Conservation (phyloP, 305 asterid genomes). For the Nicotiana rustica region DNA sequence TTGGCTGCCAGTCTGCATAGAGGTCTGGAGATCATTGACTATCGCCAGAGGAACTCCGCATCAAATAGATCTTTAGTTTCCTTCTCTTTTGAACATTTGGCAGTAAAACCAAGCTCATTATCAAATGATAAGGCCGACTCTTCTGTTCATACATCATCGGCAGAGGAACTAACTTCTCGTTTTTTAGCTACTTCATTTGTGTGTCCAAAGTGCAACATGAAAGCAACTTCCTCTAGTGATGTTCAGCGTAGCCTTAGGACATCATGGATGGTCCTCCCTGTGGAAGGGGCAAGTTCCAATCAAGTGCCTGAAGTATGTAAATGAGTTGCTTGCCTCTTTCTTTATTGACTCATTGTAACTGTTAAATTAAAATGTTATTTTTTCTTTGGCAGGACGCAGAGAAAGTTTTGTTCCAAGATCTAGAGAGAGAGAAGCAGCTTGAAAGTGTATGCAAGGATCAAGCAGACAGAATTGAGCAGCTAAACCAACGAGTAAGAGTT, state of each 20-base stretch:
- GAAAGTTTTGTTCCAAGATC: constrained; percentile 49
- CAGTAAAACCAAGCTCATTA: constrained; percentile 60
- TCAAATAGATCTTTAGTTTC: constrained; percentile 80
- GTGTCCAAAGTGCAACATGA: constrained; percentile 68
- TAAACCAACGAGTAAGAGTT: constrained; percentile 67
- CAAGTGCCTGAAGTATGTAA: constrained; percentile 48
- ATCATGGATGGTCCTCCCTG: constrained; percentile 44
- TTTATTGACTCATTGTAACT: constrained; percentile 3
- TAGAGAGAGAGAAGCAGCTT: constrained; percentile 69
- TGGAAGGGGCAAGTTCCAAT: constrained; percentile 46
- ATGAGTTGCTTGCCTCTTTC: not conserved
- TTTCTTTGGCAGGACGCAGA: constrained; percentile 53
- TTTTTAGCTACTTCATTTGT: constrained; percentile 51
- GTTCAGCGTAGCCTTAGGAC: constrained; percentile 50
- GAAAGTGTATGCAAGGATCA: constrained; percentile 74
- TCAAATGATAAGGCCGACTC: constrained; percentile 59
- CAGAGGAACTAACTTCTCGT: constrained; percentile 47
- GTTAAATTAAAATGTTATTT: not conserved
- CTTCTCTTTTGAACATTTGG: constrained; percentile 88
- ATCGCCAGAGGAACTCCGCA: constrained; percentile 76
- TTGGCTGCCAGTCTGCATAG: constrained; percentile 92
- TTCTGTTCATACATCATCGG: constrained; percentile 58
- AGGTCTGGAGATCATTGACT: constrained; percentile 84
- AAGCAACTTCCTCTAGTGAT: constrained; percentile 47
- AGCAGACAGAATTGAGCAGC: constrained; percentile 73